A percentile compares a stretch with the other conserved stretches of the same genome.
Conservation (phyloP, 2,329 filamentous ascomycete species). For the Dactylonectria estremocensis region DNA sequence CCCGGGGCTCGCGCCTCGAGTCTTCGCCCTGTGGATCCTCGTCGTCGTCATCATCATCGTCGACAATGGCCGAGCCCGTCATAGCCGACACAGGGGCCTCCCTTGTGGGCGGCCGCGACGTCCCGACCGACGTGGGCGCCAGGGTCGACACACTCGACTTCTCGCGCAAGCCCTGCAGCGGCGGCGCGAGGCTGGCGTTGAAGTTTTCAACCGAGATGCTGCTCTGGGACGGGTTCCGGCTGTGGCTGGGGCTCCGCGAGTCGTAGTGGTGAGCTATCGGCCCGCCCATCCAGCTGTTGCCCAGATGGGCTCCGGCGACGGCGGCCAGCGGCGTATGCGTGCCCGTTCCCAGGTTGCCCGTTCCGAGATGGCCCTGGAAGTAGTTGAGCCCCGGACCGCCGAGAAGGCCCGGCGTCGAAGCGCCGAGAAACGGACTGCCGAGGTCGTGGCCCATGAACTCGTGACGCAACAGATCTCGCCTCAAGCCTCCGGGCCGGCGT, state of each 20-base stretch:
- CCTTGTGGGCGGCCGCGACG: constrained; percentile 71
- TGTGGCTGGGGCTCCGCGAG: constrained; percentile 53
- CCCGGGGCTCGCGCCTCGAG: constrained; percentile 77
- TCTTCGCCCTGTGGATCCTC: constrained; percentile 41
- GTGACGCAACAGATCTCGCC: constrained; percentile 51
- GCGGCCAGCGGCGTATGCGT: constrained; percentile 85
- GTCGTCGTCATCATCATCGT: constrained; percentile 55
- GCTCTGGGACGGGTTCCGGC: constrained; percentile 62
- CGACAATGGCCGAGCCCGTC: constrained; percentile 55
- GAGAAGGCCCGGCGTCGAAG: constrained; percentile 74
- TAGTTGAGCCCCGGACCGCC: constrained; percentile 86
- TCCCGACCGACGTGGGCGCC: constrained; percentile 67
- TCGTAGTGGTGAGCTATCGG: constrained; percentile 30
- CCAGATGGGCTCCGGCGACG: constrained; percentile 76
- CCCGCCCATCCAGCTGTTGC: constrained; percentile 55
- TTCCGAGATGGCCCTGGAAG: constrained; percentile 84
- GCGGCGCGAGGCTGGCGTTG: constrained; percentile 53
- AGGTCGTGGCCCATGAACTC: constrained; percentile 60
- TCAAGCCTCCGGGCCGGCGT: constrained; percentile 49
- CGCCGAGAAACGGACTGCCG: constrained; percentile 71
- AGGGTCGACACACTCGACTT: constrained; percentile 76
- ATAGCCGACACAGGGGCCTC: constrained; percentile 58
- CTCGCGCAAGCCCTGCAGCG: constrained; percentile 66
- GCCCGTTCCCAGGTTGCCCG: constrained; percentile 82
- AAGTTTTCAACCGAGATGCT: constrained; percentile 64